Evolutionary conservation across 306 rosid genomes (phyloP).

Genomic region (Gynostemma pentaphyllum): DNA sequence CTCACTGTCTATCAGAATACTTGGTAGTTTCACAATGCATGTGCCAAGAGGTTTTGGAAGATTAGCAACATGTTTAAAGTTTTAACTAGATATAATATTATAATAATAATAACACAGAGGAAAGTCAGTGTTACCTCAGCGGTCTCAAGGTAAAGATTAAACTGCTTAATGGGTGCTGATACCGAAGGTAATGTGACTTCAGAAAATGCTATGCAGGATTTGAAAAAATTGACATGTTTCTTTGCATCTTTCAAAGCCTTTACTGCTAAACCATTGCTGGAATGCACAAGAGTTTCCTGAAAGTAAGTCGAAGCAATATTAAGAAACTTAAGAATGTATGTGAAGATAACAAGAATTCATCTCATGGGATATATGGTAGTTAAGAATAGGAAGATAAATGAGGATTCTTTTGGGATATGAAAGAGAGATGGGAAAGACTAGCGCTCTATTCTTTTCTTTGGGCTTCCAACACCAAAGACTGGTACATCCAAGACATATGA

Average conservation of each 20-base stretch:
- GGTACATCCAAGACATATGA: too few species aligned
- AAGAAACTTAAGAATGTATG: not conserved
- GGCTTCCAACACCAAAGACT: too few species aligned
- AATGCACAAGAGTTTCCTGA: slow-evolving; percentile 83
- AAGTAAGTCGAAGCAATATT: slow-evolving; percentile 21
- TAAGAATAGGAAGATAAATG: not conserved
- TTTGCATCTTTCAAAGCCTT: slow-evolving; percentile 44
- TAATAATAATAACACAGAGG: not conserved
- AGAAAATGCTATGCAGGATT: slow-evolving; percentile 75
- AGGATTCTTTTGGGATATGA: not conserved
- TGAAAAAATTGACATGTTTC: slow-evolving; percentile 43
- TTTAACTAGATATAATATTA: not conserved
- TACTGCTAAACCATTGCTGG: slow-evolving; percentile 67
- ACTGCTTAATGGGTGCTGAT: slow-evolving; percentile 41
- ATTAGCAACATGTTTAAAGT: not conserved
- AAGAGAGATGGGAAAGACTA: not conserved
- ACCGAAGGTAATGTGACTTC: slow-evolving; percentile 90
- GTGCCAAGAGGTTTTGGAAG: not conserved
- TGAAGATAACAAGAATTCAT: not conserved
- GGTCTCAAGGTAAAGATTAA: slow-evolving; percentile 82
- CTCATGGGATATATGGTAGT: not conserved
- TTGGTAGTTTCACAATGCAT: not conserved
- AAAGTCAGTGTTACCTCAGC: slow-evolving; percentile 50
- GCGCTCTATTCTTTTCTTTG: too few species aligned
- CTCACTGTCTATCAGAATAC: not conserved